Evolutionary conservation across 2,329 filamentous ascomycete species (phyloP).

Genomic region (Hymenoscyphus albidus): DNA sequence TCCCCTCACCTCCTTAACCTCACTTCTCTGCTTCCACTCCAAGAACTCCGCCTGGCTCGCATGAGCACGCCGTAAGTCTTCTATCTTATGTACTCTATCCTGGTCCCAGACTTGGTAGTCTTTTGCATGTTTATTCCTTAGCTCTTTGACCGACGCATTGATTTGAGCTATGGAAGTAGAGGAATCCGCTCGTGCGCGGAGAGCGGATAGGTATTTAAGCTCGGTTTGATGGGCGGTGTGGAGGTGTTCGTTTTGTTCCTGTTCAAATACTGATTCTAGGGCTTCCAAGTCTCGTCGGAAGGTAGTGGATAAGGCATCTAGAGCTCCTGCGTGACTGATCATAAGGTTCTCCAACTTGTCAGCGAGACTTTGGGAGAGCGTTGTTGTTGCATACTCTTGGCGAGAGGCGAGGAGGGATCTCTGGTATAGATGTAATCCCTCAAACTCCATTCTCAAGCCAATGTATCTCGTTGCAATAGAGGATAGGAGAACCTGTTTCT

Average conservation of each 20-base stretch:
- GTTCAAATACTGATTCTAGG: no score
- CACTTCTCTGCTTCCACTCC: conserved; percentile 40
- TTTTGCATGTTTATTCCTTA: conserved; percentile 41
- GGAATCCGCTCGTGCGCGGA: no score
- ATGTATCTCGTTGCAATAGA: no score
- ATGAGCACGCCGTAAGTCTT: conserved; percentile 43
- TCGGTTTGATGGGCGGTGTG: no score
- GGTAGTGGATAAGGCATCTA: conserved; percentile 30
- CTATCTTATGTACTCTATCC: conserved; percentile 39
- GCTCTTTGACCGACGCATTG: conserved; percentile 40
- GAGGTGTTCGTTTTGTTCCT: no score
- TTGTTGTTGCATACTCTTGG: conserved; percentile 38
- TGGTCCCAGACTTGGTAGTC: conserved; percentile 38
- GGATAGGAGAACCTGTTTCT: conserved; percentile 35
- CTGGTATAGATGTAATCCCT: conserved; percentile 43
- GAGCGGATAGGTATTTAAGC: no score
- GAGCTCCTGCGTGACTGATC: conserved; percentile 27
- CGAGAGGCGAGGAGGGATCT: conserved; percentile 36
- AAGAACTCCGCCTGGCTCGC: conserved; percentile 35
- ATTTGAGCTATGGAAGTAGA: conserved; percentile 37
- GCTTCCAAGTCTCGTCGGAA: conserved; percentile 31
- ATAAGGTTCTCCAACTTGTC: conserved; percentile 33
- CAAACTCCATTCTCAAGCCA: conserved; percentile 31
- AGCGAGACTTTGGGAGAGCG: conserved; percentile 35
- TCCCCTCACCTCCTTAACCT: conserved; percentile 44